phyloP scores from a whole-genome alignment of 768 basidiomycete genomes.

The Suillus hirtellus region DNA sequence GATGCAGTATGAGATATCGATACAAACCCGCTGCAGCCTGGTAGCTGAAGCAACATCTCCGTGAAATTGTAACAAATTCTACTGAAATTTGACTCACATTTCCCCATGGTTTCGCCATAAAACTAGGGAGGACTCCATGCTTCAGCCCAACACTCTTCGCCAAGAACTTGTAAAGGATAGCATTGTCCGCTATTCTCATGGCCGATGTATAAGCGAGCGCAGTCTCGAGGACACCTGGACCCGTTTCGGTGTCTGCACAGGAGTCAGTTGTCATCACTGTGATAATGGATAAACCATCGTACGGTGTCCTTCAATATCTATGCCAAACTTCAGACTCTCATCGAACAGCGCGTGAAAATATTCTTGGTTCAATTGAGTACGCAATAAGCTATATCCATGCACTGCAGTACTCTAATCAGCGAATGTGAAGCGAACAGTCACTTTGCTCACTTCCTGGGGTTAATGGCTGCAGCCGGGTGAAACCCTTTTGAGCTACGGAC shows the following conservation, averaged over 20 bases:
- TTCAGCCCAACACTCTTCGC: slow-evolving; percentile 93
- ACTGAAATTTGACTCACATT: slow-evolving; percentile 52
- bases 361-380: slow-evolving; percentile 84
- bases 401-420: slow-evolving; percentile 46
- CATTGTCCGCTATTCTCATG: slow-evolving; percentile 85
- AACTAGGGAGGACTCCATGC: slow-evolving; percentile 86
- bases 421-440: neutral
- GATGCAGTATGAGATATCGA: neutral
- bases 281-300: slow-evolving; percentile 23
- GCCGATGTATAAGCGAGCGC: slow-evolving; percentile 84
- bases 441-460: slow-evolving; percentile 85
- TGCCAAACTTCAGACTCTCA: slow-evolving; percentile 64
- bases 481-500: slow-evolving; percentile 75
- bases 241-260: slow-evolving; percentile 82
- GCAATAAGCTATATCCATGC: slow-evolving; percentile 94
- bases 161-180: slow-evolving; percentile 87
- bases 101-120: slow-evolving; percentile 98
- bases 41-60: slow-evolving; percentile 54
- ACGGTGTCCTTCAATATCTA: slow-evolving; percentile 89
- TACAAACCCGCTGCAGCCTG: slow-evolving; percentile 89
- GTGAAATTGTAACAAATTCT: slow-evolving; percentile 9
- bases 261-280: slow-evolving; percentile 10
- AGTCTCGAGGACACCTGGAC: slow-evolving; percentile 85
- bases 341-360: slow-evolving; percentile 93
- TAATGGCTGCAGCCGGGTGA: slow-evolving; percentile 69